Base-by-base conservation (phyloP, 2,329 filamentous ascomycete species). In the Sphaerulina vaccinii region DNA sequence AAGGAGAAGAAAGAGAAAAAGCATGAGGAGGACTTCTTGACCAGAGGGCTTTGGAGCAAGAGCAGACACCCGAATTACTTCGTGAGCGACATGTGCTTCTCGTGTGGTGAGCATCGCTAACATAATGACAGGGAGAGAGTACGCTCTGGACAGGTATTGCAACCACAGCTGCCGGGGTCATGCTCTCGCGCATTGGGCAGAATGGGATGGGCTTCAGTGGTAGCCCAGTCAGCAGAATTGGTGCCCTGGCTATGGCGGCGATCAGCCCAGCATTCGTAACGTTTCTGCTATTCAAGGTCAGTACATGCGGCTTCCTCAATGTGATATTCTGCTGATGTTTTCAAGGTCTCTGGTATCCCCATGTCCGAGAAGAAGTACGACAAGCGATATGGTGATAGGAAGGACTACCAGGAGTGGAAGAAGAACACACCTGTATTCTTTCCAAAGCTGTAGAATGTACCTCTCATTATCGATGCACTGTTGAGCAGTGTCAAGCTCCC, bases 281-380 rank as follows among this genome's bases (percentile, higher is more conserved):
- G 0, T 82, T 86, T 49, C 66, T 88, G 62, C 66, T 88, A 50
- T 70, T 83, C 33, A 83, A 84, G 72, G 76, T 87, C 32, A 77
- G 77, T 50, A n/a, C 27, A 13, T 19, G 10, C 13, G 15, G 13
- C n/a, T 15, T 3, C 5, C 15, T 11, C 13, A 8, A 2, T 29
- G 2, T 16, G 15, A 9, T 7, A 6, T 23, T n/a, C 6, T 27
- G 16, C 39, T 18, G 15, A 37, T 27, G 6, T 8, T 29, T 9
- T 39, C 1, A 37, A 72, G 69, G 69, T 72, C 2, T 71, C 69
- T 37, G 84, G 84, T 5, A 75, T 87, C 21, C 83, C 84, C 3
- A 59, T 87, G 68, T 86, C 82, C 58, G 84, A 87, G 73, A 74
- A 73, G 36, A 87, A 87, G 71, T 87, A 88, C 62, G 82, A 87